These are phyloP conservation scores for Elsinoe fawcettii DNA, from an alignment of 2,329 filamentous ascomycete species.

Conservation along the genomic window DNA sequence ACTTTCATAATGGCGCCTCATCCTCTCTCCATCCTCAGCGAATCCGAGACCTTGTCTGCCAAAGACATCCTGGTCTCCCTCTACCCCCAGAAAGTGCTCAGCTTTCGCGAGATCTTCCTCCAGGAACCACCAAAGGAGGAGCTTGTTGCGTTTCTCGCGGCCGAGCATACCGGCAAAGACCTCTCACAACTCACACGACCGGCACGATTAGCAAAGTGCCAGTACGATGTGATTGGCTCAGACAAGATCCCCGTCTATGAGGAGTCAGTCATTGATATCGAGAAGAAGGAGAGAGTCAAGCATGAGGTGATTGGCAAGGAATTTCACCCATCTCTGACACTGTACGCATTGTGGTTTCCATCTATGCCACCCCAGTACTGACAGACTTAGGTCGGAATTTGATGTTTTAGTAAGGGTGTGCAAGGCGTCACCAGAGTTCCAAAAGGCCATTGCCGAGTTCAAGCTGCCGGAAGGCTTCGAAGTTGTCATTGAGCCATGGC, in stretches of 20 bases:
- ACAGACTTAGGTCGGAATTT: conserved; percentile 39
- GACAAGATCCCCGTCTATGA: conserved; percentile 48
- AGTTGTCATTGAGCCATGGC: conserved; percentile 28
- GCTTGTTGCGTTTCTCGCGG: conserved; percentile 27
- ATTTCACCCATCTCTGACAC: conserved; percentile 24
- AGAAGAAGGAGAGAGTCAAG: conserved; percentile 21
- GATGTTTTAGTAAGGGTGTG: conserved; percentile 42
- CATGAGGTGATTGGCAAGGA: conserved; percentile 27
- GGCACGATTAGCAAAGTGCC: conserved; percentile 44
- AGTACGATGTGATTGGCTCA: conserved; percentile 49
- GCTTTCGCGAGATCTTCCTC: conserved; percentile 27
- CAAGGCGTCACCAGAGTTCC: conserved; percentile 36
- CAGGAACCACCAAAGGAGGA: conserved; percentile 30
- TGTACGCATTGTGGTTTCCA: conserved; percentile 20
- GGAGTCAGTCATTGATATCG: conserved; percentile 40
- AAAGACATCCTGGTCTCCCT: conserved; percentile 15
- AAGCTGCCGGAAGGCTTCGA: conserved; percentile 26
- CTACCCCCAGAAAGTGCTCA: conserved; percentile 22
- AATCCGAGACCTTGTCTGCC: background rate
- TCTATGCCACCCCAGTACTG: background rate
- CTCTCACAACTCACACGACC: conserved; percentile 21
- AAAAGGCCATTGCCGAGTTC: conserved; percentile 25
- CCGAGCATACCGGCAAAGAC: conserved; percentile 23
- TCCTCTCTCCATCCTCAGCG: background rate
- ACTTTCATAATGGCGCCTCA: background rate